phyloP scores from a whole-genome alignment of 2,329 filamentous ascomycete genomes.

The Apiospora arundinis region DNA sequence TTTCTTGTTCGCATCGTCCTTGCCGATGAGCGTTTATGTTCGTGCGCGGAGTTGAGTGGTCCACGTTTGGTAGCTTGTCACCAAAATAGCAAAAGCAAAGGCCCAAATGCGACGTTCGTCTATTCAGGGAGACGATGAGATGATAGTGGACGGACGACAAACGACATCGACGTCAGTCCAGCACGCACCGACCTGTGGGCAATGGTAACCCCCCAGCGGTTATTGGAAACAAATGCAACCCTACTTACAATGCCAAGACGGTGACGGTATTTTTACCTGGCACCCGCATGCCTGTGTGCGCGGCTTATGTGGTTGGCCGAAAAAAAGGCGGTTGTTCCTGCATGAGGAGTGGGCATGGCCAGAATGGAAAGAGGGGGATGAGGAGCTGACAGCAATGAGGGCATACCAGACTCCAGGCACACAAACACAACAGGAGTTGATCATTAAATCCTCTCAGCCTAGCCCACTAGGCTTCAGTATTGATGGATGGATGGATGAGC shows the following conservation, averaged over 20 bases:
- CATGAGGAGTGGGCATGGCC: background rate
- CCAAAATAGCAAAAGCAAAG: conserved; percentile 11
- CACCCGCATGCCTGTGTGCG: background rate
- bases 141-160: background rate
- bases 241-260: background rate
- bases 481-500: too few species aligned
- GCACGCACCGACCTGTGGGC: background rate
- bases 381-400: background rate
- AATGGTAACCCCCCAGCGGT: background rate
- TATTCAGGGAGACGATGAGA: background rate
- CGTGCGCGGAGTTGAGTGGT: background rate
- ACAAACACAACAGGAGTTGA: background rate
- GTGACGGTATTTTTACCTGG: conserved; percentile 10
- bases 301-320: background rate
- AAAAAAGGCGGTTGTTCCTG: conserved; percentile 4
- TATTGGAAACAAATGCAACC: conserved; percentile 13
- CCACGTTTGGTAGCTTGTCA: background rate
- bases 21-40: background rate
- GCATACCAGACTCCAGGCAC: background rate
- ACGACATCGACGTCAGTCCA: conserved; percentile 5
- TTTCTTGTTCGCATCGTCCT: background rate
- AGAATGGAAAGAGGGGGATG: background rate
- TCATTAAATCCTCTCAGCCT: background rate
- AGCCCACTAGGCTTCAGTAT: too few species aligned
- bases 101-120: background rate